A percentile compares a stretch with the other conserved stretches of the same genome.
phyloP scores from a whole-genome alignment of 768 basidiomycete genomes.

The Phanerodontia chrysosporium region DNA sequence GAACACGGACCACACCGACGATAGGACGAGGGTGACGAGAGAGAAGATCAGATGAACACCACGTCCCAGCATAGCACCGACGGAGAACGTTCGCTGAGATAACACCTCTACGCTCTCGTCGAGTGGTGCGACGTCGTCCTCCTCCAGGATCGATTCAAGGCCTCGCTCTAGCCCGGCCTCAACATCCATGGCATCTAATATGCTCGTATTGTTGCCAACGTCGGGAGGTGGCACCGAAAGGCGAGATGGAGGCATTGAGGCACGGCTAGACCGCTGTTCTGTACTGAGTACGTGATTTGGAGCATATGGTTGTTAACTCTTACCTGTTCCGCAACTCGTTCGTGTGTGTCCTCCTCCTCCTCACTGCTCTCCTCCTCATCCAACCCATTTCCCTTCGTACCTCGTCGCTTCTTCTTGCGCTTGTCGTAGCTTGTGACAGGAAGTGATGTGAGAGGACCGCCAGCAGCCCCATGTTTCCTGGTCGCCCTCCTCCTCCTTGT shows the following conservation, averaged over 20 bases:
- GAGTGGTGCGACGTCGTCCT: conserved; percentile 42
- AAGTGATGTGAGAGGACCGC: conserved; percentile 56
- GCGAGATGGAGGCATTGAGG: conserved; percentile 31
- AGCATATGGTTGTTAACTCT: conserved; percentile 15
- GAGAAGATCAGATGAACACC: conserved; percentile 36
- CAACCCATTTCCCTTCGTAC: conserved; percentile 37
- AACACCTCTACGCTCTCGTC: conserved; percentile 27
- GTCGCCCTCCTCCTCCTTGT: conserved; percentile 42
- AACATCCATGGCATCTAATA: conserved; percentile 31
- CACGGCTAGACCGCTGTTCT: conserved; percentile 14
- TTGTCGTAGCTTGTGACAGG: conserved; percentile 68
- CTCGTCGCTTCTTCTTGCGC: conserved; percentile 46
- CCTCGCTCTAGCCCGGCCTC: conserved; percentile 41
- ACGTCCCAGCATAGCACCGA: conserved; percentile 43
- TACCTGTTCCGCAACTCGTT: conserved; percentile 44
- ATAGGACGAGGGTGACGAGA: conserved; percentile 14
- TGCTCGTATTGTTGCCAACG: conserved; percentile 25
- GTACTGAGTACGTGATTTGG: conserved; percentile 13
- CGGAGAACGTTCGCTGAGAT: conserved; percentile 32
- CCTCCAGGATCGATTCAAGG: conserved; percentile 55
- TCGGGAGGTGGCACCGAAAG: conserved; percentile 36
- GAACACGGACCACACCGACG: conserved; percentile 17
- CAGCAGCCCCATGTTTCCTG: conserved; percentile 46
- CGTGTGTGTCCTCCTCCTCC: conserved; percentile 46
- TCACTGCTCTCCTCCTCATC: conserved; percentile 37